Percentiles rank a stretch among this genome's conserved stretches.
These are phyloP conservation scores for Dipteronia sinensis DNA, from an alignment of 345 rosid species.

Conservation along the genomic window DNA sequence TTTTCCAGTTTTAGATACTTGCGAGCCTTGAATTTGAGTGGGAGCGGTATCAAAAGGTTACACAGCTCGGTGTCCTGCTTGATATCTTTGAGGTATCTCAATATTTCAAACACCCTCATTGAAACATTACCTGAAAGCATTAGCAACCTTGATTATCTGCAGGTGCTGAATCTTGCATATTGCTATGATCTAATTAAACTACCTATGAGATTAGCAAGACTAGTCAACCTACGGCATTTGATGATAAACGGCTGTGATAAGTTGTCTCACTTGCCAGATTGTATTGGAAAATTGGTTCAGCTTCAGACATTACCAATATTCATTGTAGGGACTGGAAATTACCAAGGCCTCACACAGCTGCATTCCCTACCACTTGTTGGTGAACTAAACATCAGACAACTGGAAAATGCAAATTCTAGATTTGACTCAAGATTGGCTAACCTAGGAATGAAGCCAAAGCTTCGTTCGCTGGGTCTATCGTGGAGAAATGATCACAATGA, in stretches of 20 bases:
- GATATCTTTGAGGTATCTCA: slow-evolving; percentile 28
- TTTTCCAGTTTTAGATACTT: slow-evolving; percentile 29
- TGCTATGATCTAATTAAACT: slow-evolving; percentile 24
- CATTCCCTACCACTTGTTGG: slow-evolving; percentile 22
- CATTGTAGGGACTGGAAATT: slow-evolving; percentile 21
- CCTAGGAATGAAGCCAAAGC: slow-evolving; percentile 13
- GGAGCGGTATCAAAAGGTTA: slow-evolving; percentile 24
- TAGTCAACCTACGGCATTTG: slow-evolving; percentile 23
- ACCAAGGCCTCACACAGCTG: slow-evolving; percentile 14
- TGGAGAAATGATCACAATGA: too few relatives aligned
- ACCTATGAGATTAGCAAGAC: slow-evolving; percentile 4
- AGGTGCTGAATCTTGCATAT: slow-evolving; percentile 23
- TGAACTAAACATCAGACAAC: slow-evolving; percentile 2
- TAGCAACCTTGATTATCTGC: slow-evolving; percentile 22
- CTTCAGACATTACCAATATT: slow-evolving; percentile 26
- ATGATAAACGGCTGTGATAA: slow-evolving; percentile 16
- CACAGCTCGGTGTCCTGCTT: slow-evolving; percentile 12
- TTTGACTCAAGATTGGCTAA: slow-evolving; percentile 8
- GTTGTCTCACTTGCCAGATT: slow-evolving; percentile 19
- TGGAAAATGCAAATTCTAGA: slow-evolving; percentile 17
- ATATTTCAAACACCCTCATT: slow-evolving; percentile 24
- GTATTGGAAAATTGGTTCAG: slow-evolving; percentile 12
- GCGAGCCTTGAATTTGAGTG: slow-evolving; percentile 24
- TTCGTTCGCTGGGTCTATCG: slow-evolving; percentile 12
- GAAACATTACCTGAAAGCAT: slow-evolving; percentile 20